Evolutionary conservation across 1,284 basidiomycete species (phyloP), one percentile per base, ranked within the genome.

Genomic region (Microbotryum violaceum): DNA sequence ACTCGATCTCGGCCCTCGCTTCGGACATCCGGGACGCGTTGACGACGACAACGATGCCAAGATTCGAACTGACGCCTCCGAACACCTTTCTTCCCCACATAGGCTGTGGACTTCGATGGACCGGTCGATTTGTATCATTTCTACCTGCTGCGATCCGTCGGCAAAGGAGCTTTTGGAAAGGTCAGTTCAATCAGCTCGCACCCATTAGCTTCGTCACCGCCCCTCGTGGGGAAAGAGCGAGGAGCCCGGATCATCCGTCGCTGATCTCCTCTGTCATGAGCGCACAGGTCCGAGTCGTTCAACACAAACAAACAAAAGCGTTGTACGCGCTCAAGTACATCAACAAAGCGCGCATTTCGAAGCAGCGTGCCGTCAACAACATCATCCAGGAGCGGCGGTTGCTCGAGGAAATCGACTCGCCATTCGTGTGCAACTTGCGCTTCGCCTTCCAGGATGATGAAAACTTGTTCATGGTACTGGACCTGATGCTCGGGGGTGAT

Each of bases 241-340:
- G 23, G 7, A 5, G 4, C 31, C 31, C 31, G 20, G 29, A n/a
- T 21, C 45, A 47, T 9, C 16, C 14, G 37, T 18, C 3, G 16
- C 37, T n/a, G 31, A 53, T 31, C 27, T 27, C 33, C 54, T 31
- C 25, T 25, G 50, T 14, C 12, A 23, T 31, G 27, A 18, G 6
- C 20, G n/a, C 45, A 42, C 71, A 96, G 91, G 91, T 98, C 76
- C 87, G 93, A 56, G 93, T 98, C 56, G 93, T 98, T 8, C 92
- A 97, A 77, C 94, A 97, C 79, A 98, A 97, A 74, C 91, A 97
- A 77, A 89, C 90, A 20, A 88, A 90, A 65, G 88, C 91, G 27
- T 81, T 98, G 42, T 97, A 93, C 73, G 94, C 94, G 10, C 84
- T 98, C 75, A 98, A 98, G 77, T 98, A 98, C 78, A 98, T 98